Conservation (phyloP, 768 basidiomycete genomes). For the Tulasnella sp. region DNA sequence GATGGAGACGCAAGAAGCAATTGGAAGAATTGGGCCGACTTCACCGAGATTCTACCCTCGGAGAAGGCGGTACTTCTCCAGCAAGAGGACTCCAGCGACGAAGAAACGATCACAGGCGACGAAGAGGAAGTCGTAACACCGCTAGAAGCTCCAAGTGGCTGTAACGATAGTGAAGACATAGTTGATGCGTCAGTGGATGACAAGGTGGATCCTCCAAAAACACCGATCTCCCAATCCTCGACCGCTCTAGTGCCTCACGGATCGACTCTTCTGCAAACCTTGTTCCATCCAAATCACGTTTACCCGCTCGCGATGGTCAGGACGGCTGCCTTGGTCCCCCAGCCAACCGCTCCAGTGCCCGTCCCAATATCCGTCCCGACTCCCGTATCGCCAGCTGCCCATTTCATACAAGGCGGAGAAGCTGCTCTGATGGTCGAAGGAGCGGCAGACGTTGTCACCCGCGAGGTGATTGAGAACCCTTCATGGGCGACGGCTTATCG, state of each 20-base stretch:
- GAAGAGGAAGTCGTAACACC: not conserved
- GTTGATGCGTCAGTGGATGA: not conserved
- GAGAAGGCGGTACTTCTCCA: not conserved
- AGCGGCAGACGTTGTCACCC: conserved; percentile 48
- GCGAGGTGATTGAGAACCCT: conserved; percentile 62
- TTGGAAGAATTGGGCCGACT: conserved; percentile 3
- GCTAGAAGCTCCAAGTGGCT: not conserved
- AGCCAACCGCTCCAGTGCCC: not conserved
- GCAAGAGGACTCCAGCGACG: not conserved
- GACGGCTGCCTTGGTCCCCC: not conserved
- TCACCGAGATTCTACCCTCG: not conserved
- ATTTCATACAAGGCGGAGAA: conserved; percentile 50
- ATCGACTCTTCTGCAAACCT: conserved; percentile 51
- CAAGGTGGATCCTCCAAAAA: conserved; percentile 26
- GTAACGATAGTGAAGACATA: not conserved
- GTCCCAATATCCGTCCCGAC: conserved; percentile 53
- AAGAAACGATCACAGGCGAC: not conserved
- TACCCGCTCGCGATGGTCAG: not conserved
- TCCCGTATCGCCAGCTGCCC: conserved; percentile 72
- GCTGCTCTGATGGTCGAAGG: conserved; percentile 57
- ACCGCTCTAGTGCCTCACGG: conserved; percentile 58
- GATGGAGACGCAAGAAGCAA: not conserved
- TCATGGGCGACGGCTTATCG: conserved; percentile 57
- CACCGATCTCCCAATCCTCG: conserved; percentile 30
- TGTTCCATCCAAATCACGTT: conserved; percentile 38